Evolutionary conservation across 2,329 filamentous ascomycete species (phyloP).

Genomic region (Diaporthe amygdali): DNA sequence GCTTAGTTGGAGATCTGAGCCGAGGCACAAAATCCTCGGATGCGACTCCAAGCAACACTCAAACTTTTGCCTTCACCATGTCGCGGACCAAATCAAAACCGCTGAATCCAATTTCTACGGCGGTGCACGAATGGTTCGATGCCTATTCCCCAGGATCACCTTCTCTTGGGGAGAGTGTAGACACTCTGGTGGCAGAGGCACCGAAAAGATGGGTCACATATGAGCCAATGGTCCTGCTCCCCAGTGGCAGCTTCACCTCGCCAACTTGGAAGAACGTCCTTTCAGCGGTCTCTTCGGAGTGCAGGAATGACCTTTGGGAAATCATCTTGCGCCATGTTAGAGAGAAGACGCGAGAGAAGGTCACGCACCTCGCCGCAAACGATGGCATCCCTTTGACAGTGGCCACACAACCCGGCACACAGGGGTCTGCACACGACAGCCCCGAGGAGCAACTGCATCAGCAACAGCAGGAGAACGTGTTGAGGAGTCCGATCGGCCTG

Average conservation of each 20-base stretch:
- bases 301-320: slow-evolving; percentile 49
- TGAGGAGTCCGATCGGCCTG: slow-evolving; percentile 76
- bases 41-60: neutral
- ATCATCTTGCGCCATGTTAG: slow-evolving; percentile 54
- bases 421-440: neutral
- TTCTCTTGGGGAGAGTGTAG: slow-evolving; percentile 18
- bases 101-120: slow-evolving; percentile 41
- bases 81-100: slow-evolving; percentile 35
- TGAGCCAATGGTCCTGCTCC: slow-evolving; percentile 65
- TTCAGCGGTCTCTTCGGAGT: slow-evolving; percentile 27
- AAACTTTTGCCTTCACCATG: slow-evolving; percentile 4
- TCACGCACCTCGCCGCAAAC: slow-evolving; percentile 66
- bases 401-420: neutral
- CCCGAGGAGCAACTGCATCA: slow-evolving; percentile 13
- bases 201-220: slow-evolving; percentile 67
- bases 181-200: slow-evolving; percentile 43
- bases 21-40: slow-evolving; percentile 17
- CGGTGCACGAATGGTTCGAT: slow-evolving; percentile 42
- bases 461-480: slow-evolving; percentile 62
- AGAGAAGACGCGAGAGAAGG: slow-evolving; percentile 39
- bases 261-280: slow-evolving; percentile 47
- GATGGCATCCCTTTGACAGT: slow-evolving; percentile 62
- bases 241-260: slow-evolving; percentile 60
- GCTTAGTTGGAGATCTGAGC: slow-evolving; percentile 8
- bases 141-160: neutral